A percentile compares a stretch with the other conserved stretches of the same genome.
These are phyloP conservation scores for Musa beccarii DNA, from an alignment of 176 grass and related monocot genomes.

Conservation along the genomic window DNA sequence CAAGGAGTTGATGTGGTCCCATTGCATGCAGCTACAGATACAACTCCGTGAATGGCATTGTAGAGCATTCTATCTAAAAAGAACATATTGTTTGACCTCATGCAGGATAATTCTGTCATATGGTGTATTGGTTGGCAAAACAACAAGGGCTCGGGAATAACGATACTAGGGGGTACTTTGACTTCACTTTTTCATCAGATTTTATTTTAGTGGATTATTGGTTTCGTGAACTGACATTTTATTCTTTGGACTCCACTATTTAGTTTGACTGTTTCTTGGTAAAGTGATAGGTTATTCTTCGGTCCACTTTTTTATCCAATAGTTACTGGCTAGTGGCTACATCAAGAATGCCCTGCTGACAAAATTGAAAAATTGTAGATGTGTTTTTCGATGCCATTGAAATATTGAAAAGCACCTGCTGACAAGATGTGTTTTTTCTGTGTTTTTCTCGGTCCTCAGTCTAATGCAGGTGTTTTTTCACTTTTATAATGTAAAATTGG, in stretches of 20 bases:
- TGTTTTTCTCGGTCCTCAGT: too few relatives aligned
- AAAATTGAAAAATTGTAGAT: too few relatives aligned
- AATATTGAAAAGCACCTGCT: too few relatives aligned
- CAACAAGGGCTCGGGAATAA: neutral
- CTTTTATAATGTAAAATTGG: too few relatives aligned
- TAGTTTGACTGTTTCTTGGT: neutral
- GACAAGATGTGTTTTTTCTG: too few relatives aligned
- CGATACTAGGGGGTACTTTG: conserved; percentile 2
- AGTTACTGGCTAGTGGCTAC: too few relatives aligned
- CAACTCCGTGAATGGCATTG: neutral
- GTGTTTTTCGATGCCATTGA: too few relatives aligned
- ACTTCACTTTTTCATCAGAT: neutral
- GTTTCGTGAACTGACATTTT: neutral
- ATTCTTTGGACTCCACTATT: neutral
- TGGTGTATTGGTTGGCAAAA: conserved; percentile 12
- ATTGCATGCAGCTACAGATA: neutral
- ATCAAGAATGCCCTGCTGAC: too few relatives aligned
- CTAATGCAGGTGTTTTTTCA: too few relatives aligned
- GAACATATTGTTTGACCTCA: neutral
- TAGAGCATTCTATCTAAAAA: neutral
- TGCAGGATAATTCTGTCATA: conserved; percentile 1
- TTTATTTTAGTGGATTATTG: neutral
- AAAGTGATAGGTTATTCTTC: neutral
- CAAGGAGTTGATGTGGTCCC: too few relatives aligned
- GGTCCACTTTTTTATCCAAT: too few relatives aligned